Conservation (phyloP, 257 asterid genomes). For the Primulina tabacum region DNA sequence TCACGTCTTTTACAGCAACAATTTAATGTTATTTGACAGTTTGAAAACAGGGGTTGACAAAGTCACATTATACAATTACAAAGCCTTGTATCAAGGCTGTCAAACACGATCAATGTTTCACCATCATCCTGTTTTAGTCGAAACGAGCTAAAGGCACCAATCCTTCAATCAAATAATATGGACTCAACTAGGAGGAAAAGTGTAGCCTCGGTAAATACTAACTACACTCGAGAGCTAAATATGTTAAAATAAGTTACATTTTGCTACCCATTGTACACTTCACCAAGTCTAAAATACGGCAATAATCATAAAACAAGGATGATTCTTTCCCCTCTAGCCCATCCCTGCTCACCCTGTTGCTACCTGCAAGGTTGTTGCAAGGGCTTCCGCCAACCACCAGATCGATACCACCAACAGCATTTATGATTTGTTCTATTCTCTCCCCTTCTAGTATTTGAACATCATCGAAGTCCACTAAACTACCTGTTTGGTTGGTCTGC, state of each 20-base stretch:
- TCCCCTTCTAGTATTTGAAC: slow-evolving; percentile 42
- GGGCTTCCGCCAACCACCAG: slow-evolving; percentile 79
- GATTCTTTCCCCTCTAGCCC: slow-evolving; percentile 78
- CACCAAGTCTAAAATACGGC: slow-evolving; percentile 49
- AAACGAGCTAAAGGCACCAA: background rate
- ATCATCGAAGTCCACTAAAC: slow-evolving; percentile 51
- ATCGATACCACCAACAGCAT: slow-evolving; percentile 42
- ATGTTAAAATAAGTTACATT: background rate
- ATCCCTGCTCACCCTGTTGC: slow-evolving; percentile 71
- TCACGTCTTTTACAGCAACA: background rate
- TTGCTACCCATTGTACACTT: slow-evolving; percentile 33
- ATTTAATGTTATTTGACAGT: background rate
- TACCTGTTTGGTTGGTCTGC: slow-evolving; percentile 69
- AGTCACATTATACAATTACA: background rate
- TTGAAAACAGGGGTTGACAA: background rate
- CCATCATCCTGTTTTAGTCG: background rate
- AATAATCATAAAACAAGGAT: slow-evolving; percentile 54
- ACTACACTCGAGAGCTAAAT: background rate
- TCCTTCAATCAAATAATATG: too few species aligned
- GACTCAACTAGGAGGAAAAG: background rate
- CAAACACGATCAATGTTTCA: background rate
- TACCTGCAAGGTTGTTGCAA: slow-evolving; percentile 70
- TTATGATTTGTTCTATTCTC: slow-evolving; percentile 34
- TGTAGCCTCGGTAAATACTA: background rate
- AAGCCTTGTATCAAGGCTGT: background rate